Evolutionary conservation across 2,329 filamentous ascomycete genomes (phyloP).

Genomic region (Blastomyces emzantsi): DNA sequence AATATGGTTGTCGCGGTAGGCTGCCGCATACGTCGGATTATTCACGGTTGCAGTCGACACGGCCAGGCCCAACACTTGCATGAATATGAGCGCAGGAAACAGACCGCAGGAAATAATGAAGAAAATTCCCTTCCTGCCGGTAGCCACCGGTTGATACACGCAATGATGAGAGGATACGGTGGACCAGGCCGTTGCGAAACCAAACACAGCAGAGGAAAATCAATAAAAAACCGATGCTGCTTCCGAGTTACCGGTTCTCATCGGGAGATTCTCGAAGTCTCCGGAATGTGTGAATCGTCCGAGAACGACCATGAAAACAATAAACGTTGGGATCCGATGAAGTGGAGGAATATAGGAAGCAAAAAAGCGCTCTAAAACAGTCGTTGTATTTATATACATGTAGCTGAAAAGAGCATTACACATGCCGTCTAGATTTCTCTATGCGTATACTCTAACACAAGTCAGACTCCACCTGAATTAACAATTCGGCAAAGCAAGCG

Average conservation of each 20-base stretch:
- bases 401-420: not conserved
- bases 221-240: slow-evolving; percentile 54
- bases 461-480: not conserved
- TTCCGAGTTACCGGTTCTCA: slow-evolving; percentile 50
- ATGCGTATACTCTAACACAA: not conserved
- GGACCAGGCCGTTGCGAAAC: slow-evolving; percentile 65
- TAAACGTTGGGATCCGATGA: slow-evolving; percentile 63
- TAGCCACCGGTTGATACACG: slow-evolving; percentile 61
- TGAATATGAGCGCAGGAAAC: slow-evolving; percentile 62
- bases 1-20: slow-evolving; percentile 50
- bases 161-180: slow-evolving; percentile 70
- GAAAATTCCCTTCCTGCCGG: slow-evolving; percentile 56
- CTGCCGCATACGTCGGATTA: slow-evolving; percentile 46
- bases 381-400: no score
- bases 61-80: slow-evolving; percentile 62
- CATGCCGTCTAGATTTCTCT: not conserved
- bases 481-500: not conserved
- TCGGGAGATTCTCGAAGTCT: slow-evolving; percentile 54
- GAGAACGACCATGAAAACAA: slow-evolving; percentile 63
- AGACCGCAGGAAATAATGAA: slow-evolving; percentile 60
- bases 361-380: no score
- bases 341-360: no score
- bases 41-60: slow-evolving; percentile 57
- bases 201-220: slow-evolving; percentile 57
- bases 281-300: slow-evolving; percentile 60